Percentiles rank a stretch among this genome's conserved stretches.
Evolutionary conservation across 306 rosid genomes (phyloP).

Genomic region (Abrus pulchellus): DNA sequence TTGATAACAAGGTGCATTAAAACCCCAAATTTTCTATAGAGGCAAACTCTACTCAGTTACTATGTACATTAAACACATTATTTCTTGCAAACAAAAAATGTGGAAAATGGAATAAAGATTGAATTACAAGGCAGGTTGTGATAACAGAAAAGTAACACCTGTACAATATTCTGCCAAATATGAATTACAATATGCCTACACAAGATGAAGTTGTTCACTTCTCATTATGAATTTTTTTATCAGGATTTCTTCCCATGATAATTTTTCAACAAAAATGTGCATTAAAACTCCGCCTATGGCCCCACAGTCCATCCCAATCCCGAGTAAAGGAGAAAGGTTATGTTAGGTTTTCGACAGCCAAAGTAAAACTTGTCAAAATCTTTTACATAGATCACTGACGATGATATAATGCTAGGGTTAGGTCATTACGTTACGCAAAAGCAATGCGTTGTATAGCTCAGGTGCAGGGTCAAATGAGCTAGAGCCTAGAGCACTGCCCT

Average conservation of each 20-base stretch:
- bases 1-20: slow-evolving; percentile 16
- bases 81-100: background rate
- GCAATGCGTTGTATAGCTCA: too few relatives aligned
- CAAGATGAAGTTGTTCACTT: background rate
- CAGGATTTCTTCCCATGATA: background rate
- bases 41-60: background rate
- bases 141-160: slow-evolving; percentile 13
- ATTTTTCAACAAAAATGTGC: slow-evolving; percentile 4
- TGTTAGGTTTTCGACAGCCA: too few relatives aligned
- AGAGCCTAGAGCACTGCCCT: too few relatives aligned
- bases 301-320: too few relatives aligned
- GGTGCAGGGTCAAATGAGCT: too few relatives aligned
- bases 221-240: background rate
- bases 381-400: too few relatives aligned
- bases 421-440: too few relatives aligned
- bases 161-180: slow-evolving; percentile 1
- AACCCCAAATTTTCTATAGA: slow-evolving; percentile 2
- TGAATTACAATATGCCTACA: background rate
- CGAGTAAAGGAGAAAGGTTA: too few relatives aligned
- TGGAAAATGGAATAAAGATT: background rate
- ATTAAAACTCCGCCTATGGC: too few relatives aligned
- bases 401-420: too few relatives aligned
- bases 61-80: background rate
- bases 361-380: too few relatives aligned
- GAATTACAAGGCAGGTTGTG: background rate